phyloP scores from a whole-genome alignment of 1,284 basidiomycete species.

The Leccinum pallidistipes region DNA sequence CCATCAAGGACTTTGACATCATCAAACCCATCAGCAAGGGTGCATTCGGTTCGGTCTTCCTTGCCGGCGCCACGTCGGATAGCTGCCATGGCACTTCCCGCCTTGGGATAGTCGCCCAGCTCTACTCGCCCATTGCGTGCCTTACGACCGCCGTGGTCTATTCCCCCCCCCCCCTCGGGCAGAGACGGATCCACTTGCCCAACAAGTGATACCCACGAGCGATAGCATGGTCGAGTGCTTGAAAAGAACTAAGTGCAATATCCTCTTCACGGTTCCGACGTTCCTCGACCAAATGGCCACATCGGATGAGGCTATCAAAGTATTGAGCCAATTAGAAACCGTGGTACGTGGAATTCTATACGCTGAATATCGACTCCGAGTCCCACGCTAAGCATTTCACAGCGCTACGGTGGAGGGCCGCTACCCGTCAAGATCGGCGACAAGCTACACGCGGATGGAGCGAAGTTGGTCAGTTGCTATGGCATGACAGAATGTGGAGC shows the following conservation, averaged over 20 bases:
- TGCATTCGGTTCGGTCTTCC: constrained; percentile 97
- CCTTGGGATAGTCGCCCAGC: constrained; percentile 20
- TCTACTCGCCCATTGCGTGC: constrained; percentile 20
- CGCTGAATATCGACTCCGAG: no score
- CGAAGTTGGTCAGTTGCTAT: constrained; percentile 17
- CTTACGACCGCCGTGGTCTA: constrained; percentile 16
- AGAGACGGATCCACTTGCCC: constrained; percentile 6
- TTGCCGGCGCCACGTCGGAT: constrained; percentile 52
- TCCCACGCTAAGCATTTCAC: neutral
- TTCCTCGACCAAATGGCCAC: neutral
- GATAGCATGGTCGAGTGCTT: constrained; percentile 17
- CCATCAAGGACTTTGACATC: constrained; percentile 98
- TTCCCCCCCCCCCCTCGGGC: constrained; percentile 18
- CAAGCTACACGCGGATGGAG: neutral
- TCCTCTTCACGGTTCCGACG: neutral
- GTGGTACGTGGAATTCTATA: neutral
- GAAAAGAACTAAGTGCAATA: neutral
- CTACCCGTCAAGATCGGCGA: constrained; percentile 25
- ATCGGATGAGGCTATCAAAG: neutral
- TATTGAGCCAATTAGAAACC: neutral
- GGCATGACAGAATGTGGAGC: constrained; percentile 32
- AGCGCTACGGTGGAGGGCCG: constrained; percentile 31
- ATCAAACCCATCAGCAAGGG: constrained; percentile 99
- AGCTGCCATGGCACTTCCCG: constrained; percentile 26
- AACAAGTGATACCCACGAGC: constrained; percentile 21